Evolutionary conservation across 2,329 filamentous ascomycete species (phyloP).

Genomic region (Sphaerulina populicola): DNA sequence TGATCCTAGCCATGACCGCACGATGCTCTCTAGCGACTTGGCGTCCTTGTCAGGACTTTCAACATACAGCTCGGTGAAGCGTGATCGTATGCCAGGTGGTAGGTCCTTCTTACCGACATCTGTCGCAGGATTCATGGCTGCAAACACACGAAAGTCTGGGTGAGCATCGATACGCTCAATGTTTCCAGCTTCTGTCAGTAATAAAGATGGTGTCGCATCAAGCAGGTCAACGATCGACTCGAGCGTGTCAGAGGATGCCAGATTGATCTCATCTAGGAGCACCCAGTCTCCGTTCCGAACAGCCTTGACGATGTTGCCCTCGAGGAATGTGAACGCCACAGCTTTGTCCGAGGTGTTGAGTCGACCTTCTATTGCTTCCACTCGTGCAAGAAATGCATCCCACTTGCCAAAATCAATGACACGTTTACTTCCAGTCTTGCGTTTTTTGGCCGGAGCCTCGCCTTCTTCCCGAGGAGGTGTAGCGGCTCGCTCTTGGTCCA

Average conservation of each 20-base stretch:
- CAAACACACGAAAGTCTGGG: constrained; percentile 89
- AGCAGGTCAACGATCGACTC: constrained; percentile 89
- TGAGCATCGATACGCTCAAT: constrained; percentile 85
- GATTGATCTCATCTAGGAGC: constrained; percentile 90
- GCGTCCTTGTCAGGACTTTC: constrained; percentile 78
- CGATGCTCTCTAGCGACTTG: constrained; percentile 78
- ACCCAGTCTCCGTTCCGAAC: constrained; percentile 95
- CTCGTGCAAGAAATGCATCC: constrained; percentile 66
- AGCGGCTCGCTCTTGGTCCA: constrained; percentile 49
- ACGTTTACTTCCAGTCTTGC: constrained; percentile 50
- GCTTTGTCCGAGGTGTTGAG: constrained; percentile 61
- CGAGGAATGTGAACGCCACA: constrained; percentile 91
- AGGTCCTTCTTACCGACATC: constrained; percentile 95
- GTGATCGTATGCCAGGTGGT: constrained; percentile 75
- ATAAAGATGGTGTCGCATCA: constrained; percentile 66
- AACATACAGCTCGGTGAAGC: constrained; percentile 94
- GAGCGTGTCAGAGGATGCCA: constrained; percentile 87
- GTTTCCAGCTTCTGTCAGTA: constrained; percentile 88
- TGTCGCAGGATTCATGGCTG: constrained; percentile 97
- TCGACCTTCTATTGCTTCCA: constrained; percentile 74
- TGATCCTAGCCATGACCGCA: constrained; percentile 75
- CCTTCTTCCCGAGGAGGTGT: constrained; percentile 42
- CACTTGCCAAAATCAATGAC: constrained; percentile 53
- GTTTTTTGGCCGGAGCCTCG: constrained; percentile 63
- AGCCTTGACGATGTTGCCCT: constrained; percentile 95